phyloP scores from a whole-genome alignment of 306 rosid genomes.

The apple (Malus domestica) region DNA sequence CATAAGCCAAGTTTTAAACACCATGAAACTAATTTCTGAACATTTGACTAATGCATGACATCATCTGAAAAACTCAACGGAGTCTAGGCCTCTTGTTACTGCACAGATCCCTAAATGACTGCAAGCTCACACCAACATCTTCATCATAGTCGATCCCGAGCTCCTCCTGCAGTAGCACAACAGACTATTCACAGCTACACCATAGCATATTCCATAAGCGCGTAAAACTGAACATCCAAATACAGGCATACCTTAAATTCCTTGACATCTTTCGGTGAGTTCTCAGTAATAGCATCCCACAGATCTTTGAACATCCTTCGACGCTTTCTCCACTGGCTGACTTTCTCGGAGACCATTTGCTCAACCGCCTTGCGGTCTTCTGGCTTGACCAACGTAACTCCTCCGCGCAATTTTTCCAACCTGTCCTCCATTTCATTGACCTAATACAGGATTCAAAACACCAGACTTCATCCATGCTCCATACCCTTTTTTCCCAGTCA shows the following conservation, averaged over 20 bases:
- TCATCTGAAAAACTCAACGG: slow-evolving; percentile 22
- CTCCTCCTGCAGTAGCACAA: slow-evolving; percentile 59
- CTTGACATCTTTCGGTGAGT: slow-evolving; percentile 76
- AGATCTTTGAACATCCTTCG: slow-evolving; percentile 87
- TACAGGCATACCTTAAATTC: slow-evolving; percentile 56
- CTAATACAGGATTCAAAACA: slow-evolving; percentile 35
- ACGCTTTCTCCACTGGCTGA: slow-evolving; percentile 83
- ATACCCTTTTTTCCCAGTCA: neutral
- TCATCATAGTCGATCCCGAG: slow-evolving; percentile 80
- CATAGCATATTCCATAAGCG: neutral
- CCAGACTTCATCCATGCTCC: neutral
- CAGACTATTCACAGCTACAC: neutral
- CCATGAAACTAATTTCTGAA: slow-evolving; percentile 4
- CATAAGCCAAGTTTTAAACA: neutral
- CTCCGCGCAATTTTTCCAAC: slow-evolving; percentile 60
- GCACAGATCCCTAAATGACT: slow-evolving; percentile 50
- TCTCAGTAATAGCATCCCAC: slow-evolving; percentile 89
- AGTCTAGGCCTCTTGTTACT: slow-evolving; percentile 54
- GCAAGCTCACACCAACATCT: slow-evolving; percentile 68
- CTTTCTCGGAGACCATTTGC: slow-evolving; percentile 35
- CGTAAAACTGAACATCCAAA: neutral
- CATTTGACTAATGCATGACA: slow-evolving; percentile 9
- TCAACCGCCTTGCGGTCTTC: slow-evolving; percentile 73
- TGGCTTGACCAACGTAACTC: slow-evolving; percentile 80
- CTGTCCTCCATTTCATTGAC: slow-evolving; percentile 67